Conservation (phyloP, 306 rosid species). For the Acacia acuminata region DNA sequence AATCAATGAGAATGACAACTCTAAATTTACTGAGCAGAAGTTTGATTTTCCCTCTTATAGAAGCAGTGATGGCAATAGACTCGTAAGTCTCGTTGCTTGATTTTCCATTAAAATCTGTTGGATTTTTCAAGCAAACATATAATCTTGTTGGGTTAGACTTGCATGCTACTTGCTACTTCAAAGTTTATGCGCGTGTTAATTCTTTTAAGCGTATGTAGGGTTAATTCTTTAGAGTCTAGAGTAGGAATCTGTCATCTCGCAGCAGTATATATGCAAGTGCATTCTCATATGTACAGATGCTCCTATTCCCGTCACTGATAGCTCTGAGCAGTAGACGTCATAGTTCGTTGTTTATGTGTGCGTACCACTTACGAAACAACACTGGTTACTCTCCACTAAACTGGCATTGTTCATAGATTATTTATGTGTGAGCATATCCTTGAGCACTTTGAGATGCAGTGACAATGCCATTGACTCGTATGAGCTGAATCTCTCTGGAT, state of each 20-base stretch:
- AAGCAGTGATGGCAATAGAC: constrained; percentile 45
- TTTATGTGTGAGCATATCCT: background rate
- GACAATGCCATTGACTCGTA: background rate
- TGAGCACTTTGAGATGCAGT: background rate
- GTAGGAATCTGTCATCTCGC: background rate
- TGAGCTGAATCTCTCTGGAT: background rate
- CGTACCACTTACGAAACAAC: background rate
- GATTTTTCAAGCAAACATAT: background rate
- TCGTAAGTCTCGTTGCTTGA: background rate
- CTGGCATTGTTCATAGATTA: background rate
- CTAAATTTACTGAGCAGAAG: constrained; percentile 53
- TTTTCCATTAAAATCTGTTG: background rate
- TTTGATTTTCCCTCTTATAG: background rate
- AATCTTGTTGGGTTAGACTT: background rate
- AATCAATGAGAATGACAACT: constrained; percentile 73
- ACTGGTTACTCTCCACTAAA: background rate
- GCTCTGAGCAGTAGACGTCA: background rate
- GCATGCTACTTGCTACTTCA: background rate
- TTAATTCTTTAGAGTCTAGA: background rate
- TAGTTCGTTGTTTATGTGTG: background rate
- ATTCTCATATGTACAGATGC: background rate
- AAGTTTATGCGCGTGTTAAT: background rate
- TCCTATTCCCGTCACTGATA: background rate
- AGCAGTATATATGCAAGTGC: background rate
- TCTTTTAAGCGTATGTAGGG: background rate